phyloP scores from a whole-genome alignment of 2,329 filamentous ascomycete species.

The Arthrinium puccinioides region DNA sequence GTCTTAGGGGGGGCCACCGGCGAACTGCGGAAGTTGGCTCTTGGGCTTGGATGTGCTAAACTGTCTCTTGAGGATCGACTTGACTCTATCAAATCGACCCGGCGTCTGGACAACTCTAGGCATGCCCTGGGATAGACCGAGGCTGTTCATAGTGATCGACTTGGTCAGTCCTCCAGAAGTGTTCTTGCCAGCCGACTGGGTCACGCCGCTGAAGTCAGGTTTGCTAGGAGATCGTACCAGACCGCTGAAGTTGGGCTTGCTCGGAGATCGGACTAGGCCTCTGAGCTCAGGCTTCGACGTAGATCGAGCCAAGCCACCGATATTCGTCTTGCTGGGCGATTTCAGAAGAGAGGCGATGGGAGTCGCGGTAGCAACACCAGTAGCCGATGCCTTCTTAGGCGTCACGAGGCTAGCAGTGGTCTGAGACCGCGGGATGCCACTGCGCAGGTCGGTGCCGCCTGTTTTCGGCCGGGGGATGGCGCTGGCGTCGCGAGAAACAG shows the following conservation, averaged over 20 bases:
- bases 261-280: constrained; percentile 26
- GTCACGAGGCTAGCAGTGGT: constrained; percentile 58
- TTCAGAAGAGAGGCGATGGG: constrained; percentile 46
- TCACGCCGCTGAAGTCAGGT: neutral
- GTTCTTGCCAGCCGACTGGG: constrained; percentile 14
- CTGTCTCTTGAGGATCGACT: constrained; percentile 47
- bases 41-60: constrained; percentile 29
- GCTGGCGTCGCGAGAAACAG: constrained; percentile 44
- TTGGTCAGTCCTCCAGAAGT: constrained; percentile 37
- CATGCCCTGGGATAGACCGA: constrained; percentile 21
- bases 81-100: constrained; percentile 46
- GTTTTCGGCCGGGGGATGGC: constrained; percentile 43
- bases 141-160: constrained; percentile 42
- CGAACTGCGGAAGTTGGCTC: constrained; percentile 41
- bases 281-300: constrained; percentile 38
- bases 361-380: constrained; percentile 45
- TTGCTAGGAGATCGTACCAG: constrained; percentile 38
- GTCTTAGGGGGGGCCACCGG: constrained; percentile 34
- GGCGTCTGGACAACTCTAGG: constrained; percentile 37
- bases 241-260: constrained; percentile 30
- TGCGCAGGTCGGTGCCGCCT: constrained; percentile 21
- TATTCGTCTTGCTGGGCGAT: constrained; percentile 44
- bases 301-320: constrained; percentile 30
- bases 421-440: constrained; percentile 32
- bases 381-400: constrained; percentile 69